Base-by-base conservation (phyloP, 2,329 filamentous ascomycete species). In the Fusarium nanum region DNA sequence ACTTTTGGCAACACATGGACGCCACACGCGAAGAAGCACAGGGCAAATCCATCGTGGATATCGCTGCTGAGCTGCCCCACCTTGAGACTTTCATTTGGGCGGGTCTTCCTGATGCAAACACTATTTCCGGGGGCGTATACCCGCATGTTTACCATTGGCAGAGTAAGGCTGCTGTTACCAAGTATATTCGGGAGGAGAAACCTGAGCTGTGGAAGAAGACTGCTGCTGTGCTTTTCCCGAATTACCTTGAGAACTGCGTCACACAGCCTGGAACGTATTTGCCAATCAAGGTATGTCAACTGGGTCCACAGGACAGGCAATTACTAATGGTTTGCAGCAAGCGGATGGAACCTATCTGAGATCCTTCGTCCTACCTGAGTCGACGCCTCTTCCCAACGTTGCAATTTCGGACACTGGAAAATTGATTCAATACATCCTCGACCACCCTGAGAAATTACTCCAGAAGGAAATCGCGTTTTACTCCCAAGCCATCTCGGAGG, bases 1-100 rank as follows among this genome's bases (percentile, higher is more conserved):
- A 62, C 4, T 62, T 62, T 3, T 62, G 59, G 59, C 40, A 54
- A 5, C 59, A 61, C 14, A 61, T 61, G 56, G 54, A 56, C 5
- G 59, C 20, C 18, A 6, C 18, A 1, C 53, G 11, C 23, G 59
- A 62, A 4, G 59, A 61, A 46, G 30, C 22, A 0, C 59, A 62
- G 5, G 59, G 59, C 10, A 62, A 54, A 6, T 16, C 14, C 1
- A 46, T 62, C 7, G 61, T 62, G 25, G 46, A 62, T 2, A 61
- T 62, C 3, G 59, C 40, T 3, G 25, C 59, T 32, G 44, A 22
- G 16, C 20, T 64, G 3, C 56, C 56, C 0, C 3, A 32, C 0
- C 49, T 64, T 1, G 23, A 63, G 0, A 25, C 56, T 0, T 18
- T 64, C 11, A 63, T 64, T 6, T 63, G 49, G 58, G 58, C 58